These are phyloP conservation scores for Termitomyces sp. DNA, from an alignment of 768 basidiomycete genomes.

Conservation along the genomic window DNA sequence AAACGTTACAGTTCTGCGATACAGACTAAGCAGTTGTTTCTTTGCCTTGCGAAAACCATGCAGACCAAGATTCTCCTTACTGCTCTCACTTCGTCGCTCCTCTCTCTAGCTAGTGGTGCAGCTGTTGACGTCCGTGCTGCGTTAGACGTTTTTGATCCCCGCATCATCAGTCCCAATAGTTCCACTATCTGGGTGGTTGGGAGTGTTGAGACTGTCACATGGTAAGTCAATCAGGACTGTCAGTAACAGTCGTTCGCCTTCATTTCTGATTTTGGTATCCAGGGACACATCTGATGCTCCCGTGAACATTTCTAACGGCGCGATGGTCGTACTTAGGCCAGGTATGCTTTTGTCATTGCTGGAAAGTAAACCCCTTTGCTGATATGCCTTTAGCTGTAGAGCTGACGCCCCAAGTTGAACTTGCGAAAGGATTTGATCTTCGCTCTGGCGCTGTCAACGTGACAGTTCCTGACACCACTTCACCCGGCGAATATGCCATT, in stretches of 20 bases:
- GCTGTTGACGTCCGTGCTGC: constrained; percentile 13
- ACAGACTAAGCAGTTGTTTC: not conserved
- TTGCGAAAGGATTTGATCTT: constrained; percentile 31
- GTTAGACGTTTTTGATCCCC: constrained; percentile 23
- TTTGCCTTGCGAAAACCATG: not conserved
- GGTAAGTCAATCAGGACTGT: constrained; percentile 16
- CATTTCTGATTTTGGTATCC: not conserved
- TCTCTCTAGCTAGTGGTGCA: constrained; percentile 13
- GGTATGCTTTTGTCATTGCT: constrained; percentile 15
- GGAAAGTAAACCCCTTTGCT: not conserved
- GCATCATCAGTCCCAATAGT: constrained; percentile 21
- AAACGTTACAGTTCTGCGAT: not conserved
- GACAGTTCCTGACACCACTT: constrained; percentile 19
- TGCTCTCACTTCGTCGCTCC: constrained; percentile 17
- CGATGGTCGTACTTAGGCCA: constrained; percentile 21
- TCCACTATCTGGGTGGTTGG: constrained; percentile 22
- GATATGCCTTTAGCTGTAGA: not conserved
- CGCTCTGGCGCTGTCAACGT: constrained; percentile 27
- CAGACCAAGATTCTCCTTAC: constrained; percentile 14
- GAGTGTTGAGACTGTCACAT: constrained; percentile 18
- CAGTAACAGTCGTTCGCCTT: no score
- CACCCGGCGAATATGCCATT: not conserved
- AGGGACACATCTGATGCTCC: constrained; percentile 38
- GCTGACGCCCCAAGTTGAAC: not conserved
- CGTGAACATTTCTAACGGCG: constrained; percentile 31